Evolutionary conservation across 768 basidiomycete species (phyloP).

Genomic region (Tremella yokohamensis): DNA sequence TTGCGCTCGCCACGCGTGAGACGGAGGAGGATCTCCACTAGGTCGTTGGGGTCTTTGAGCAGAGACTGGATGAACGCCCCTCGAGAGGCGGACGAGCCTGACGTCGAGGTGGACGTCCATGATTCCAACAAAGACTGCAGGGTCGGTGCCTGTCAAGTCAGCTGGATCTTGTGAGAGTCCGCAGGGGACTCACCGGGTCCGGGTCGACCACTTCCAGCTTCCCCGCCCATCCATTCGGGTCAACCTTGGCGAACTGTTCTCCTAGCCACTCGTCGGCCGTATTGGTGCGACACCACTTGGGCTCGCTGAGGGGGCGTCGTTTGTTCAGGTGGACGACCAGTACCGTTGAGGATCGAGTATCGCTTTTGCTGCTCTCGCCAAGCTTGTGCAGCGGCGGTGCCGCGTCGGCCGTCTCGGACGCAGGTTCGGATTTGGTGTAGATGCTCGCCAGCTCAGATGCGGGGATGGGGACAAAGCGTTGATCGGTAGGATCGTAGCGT

Average conservation of each 20-base stretch:
- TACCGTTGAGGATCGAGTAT: neutral
- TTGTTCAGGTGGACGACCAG: slow-evolving; percentile 66
- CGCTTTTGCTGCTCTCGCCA: neutral
- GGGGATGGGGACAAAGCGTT: slow-evolving; percentile 44
- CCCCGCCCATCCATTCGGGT: slow-evolving; percentile 69
- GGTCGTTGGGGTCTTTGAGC: slow-evolving; percentile 77
- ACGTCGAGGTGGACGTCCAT: slow-evolving; percentile 81
- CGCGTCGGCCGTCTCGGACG: slow-evolving; percentile 9
- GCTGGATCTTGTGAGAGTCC: neutral
- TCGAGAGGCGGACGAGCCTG: slow-evolving; percentile 70
- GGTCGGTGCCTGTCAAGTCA: slow-evolving; percentile 68
- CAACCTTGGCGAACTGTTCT: slow-evolving; percentile 32
- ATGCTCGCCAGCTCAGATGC: slow-evolving; percentile 19
- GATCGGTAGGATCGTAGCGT: slow-evolving; percentile 43
- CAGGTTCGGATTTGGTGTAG: slow-evolving; percentile 4
- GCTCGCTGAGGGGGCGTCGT: slow-evolving; percentile 82
- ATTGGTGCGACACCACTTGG: slow-evolving; percentile 94
- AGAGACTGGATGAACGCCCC: slow-evolving; percentile 85
- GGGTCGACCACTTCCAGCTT: slow-evolving; percentile 90
- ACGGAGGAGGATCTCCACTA: slow-evolving; percentile 86
- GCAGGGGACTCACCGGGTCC: slow-evolving; percentile 68
- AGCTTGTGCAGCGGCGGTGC: slow-evolving; percentile 5
- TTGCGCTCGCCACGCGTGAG: slow-evolving; percentile 81
- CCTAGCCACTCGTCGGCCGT: slow-evolving; percentile 82
- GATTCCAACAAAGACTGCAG: slow-evolving; percentile 84